Evolutionary conservation across 768 basidiomycete genomes (phyloP), one percentile per base, ranked within the genome.

Genomic region (Amanita brunnescens): DNA sequence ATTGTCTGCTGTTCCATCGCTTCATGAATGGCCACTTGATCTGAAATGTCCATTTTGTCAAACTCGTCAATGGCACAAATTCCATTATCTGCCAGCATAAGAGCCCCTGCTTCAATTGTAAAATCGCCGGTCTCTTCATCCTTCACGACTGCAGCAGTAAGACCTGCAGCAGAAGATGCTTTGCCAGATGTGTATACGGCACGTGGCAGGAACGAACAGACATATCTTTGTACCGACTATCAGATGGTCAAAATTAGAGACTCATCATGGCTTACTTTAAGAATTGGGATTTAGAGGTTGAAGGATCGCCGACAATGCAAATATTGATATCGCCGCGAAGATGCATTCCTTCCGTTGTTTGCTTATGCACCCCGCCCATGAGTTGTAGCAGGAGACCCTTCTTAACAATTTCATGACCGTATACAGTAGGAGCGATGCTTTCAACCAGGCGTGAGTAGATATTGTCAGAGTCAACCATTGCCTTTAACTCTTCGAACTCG

Each of bases 31-130:
- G 96, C 96, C 38, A 98, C 92, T 66, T 98, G 96, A 66, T 98
- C 96, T 0, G 90, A 85, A 47, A 97, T 83, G 65, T 98, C 95
- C 96, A 99, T 99, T 70, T 99, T 99, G 79, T 99, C 96, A 62
- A 99, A 99, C 68, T 98, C 96, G 70, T 99, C 96, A 61, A 99
- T 99, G n/a, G 94, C 94, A 63, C 96, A 99, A 64, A 98, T 97
- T 6, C 96, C 96, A 59, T 98, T 98, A 70, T 99, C 96, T 5
- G 96, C 96, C 3, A 99, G 80, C 96, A 99, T 98, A 57, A 99
- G 78, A 3, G 96, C 96, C 44, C 96, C 96, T 18, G 96, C 96
- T 70, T 99, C 96, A 62, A 98, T 98, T 0, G 96, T 98, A 70
- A 98, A 99, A 63, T 99, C 96, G 12, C 96, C 96, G 0, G 94